phyloP scores from a whole-genome alignment of 2,329 filamentous ascomycete genomes.

The Stagonosporopsis rhizophila region DNA sequence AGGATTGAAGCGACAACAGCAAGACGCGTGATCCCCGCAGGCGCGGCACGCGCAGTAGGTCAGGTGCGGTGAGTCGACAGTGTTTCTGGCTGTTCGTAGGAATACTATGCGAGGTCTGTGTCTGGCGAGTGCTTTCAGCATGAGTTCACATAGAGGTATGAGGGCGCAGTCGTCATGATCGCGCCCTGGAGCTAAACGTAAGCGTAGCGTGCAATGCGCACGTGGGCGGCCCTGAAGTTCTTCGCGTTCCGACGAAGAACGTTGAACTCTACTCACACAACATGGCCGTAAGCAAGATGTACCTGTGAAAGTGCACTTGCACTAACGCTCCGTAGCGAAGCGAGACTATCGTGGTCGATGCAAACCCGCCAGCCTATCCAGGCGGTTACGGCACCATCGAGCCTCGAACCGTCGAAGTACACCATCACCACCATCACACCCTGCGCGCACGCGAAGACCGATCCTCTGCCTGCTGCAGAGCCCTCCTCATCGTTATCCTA shows the following conservation, averaged over 20 bases:
- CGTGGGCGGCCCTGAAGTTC: not conserved
- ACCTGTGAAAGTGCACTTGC: not conserved
- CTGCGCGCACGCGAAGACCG: slow-evolving; percentile 13
- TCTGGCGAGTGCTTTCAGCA: not conserved
- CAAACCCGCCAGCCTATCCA: slow-evolving; percentile 30
- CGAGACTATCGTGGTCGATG: slow-evolving; percentile 21
- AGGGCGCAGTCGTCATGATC: not conserved
- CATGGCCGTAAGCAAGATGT: slow-evolving; percentile 9
- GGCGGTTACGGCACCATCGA: slow-evolving; percentile 29
- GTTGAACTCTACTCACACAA: not conserved
- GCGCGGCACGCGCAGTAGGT: not conserved
- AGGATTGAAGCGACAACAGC: slow-evolving; percentile 7
- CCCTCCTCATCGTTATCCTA: slow-evolving; percentile 21
- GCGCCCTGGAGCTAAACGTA: not conserved
- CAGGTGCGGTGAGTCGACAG: not conserved
- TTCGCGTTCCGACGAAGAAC: not conserved
- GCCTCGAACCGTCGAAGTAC: slow-evolving; percentile 22
- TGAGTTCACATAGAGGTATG: not conserved
- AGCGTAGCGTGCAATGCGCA: not conserved
- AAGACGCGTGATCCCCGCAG: not conserved
- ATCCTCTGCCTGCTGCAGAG: slow-evolving; percentile 23
- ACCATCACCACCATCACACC: slow-evolving; percentile 30
- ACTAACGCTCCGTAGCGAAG: slow-evolving; percentile 7
- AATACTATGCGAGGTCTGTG: not conserved
- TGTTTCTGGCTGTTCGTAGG: not conserved